Conservation (phyloP, 2,329 filamentous ascomycete species). For the Geosmithia flava region DNA sequence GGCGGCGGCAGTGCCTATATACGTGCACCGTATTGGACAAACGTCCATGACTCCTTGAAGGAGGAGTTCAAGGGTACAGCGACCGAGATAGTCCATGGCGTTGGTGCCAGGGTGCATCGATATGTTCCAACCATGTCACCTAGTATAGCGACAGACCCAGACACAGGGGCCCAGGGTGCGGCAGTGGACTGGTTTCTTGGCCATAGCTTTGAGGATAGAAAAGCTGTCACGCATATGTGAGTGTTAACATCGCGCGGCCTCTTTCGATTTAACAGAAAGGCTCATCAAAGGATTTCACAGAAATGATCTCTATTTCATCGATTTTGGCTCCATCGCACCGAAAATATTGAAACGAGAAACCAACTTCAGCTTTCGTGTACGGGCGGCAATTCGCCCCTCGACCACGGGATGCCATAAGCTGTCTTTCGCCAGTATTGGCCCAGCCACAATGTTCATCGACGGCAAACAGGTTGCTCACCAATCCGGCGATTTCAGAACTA, state of each 20-base stretch:
- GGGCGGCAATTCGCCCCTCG: neutral
- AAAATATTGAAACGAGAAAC: neutral
- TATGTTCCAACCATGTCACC: constrained; percentile 1
- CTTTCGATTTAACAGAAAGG: neutral
- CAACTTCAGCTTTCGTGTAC: neutral
- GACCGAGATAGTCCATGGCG: neutral
- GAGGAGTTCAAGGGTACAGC: neutral
- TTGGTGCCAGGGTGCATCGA: neutral
- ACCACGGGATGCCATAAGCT: neutral
- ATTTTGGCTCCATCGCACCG: neutral
- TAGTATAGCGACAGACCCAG: neutral
- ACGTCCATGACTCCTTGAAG: constrained; percentile 1
- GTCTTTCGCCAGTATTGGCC: neutral
- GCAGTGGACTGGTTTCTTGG: neutral
- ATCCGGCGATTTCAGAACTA: neutral
- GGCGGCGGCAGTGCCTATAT: constrained; percentile 49
- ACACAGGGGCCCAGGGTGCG: neutral
- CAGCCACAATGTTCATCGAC: neutral
- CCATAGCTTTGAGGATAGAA: neutral
- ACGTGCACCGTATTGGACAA: constrained; percentile 3
- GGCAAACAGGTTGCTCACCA: neutral
- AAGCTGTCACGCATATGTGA: neutral
- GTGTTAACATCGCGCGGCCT: neutral
- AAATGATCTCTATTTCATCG: neutral
- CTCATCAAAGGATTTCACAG: neutral